These are phyloP conservation scores for Neurospora sublineolata DNA, from an alignment of 495 filamentous ascomycete genomes.

Conservation along the genomic window DNA sequence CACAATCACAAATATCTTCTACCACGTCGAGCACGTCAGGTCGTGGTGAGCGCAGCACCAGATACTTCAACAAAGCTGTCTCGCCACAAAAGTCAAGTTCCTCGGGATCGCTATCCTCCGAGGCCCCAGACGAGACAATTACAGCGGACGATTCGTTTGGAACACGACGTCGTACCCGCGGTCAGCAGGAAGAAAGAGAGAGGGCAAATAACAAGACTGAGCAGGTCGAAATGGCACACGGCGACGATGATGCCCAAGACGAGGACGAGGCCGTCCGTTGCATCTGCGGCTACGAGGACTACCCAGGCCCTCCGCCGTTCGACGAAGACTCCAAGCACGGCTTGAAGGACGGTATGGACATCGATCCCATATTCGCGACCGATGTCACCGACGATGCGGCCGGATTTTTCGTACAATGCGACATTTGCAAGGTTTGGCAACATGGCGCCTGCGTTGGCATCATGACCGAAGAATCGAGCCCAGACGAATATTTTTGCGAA, in stretches of 20 bases:
- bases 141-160: constrained; percentile 39
- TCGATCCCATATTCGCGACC: constrained; percentile 50
- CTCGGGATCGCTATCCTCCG: constrained; percentile 61
- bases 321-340: constrained; percentile 47
- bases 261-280: constrained; percentile 92
- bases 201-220: constrained; percentile 37
- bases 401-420: constrained; percentile 96
- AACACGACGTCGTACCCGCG: constrained; percentile 56
- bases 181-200: constrained; percentile 49
- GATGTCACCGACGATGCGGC: constrained; percentile 73
- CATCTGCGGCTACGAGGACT: constrained; percentile 88
- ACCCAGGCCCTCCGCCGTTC: constrained; percentile 73
- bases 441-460: constrained; percentile 97
- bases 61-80: constrained; percentile 56
- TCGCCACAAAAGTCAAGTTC: constrained; percentile 65
- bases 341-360: constrained; percentile 37
- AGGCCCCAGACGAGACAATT: constrained; percentile 66
- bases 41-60: constrained; percentile 57
- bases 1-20: constrained; percentile 67
- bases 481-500: constrained; percentile 97
- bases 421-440: constrained; percentile 96
- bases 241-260: constrained; percentile 55
- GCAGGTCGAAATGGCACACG: constrained; percentile 41
- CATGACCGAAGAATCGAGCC: constrained; percentile 80
- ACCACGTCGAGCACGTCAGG: constrained; percentile 54